Conservation (phyloP, 306 rosid genomes). For the Ceratonia siliqua region DNA sequence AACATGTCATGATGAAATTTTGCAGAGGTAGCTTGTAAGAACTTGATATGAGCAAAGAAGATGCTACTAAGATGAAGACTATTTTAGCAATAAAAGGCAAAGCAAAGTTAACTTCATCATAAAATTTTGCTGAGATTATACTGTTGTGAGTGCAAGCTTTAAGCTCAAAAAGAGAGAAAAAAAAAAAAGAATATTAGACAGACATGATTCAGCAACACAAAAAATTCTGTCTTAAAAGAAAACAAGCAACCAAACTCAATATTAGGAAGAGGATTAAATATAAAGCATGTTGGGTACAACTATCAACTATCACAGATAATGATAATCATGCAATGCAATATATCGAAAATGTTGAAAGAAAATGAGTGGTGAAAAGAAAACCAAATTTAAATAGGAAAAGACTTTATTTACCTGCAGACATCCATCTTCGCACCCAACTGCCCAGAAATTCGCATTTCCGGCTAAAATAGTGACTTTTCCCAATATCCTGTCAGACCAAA, state of each 20-base stretch:
- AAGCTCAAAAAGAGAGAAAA: background rate
- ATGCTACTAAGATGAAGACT: conserved; percentile 1
- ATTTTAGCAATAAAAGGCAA: background rate
- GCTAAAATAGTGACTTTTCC: conserved; percentile 93
- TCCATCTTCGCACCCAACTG: conserved; percentile 96
- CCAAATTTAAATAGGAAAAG: conserved; percentile 7
- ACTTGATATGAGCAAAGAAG: background rate
- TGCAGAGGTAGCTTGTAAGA: background rate
- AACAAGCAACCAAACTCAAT: conserved; percentile 1
- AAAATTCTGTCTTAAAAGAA: background rate
- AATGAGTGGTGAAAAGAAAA: background rate
- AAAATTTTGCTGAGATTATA: background rate
- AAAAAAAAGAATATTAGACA: background rate
- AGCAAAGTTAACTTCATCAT: background rate
- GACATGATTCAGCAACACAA: background rate
- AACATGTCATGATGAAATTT: background rate
- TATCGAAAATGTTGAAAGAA: conserved; percentile 12
- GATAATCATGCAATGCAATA: background rate
- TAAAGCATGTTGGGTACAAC: conserved; percentile 3
- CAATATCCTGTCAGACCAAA: conserved; percentile 90
- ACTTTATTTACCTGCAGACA: conserved; percentile 66
- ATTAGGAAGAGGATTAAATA: background rate
- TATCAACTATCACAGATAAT: background rate
- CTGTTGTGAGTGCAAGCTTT: background rate
- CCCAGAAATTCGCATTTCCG: conserved; percentile 90